Evolutionary conservation across 805 yeast genomes (phyloP), one percentile per base, ranked within the genome.

Genomic region (Suhomyces tanzawaensis): DNA sequence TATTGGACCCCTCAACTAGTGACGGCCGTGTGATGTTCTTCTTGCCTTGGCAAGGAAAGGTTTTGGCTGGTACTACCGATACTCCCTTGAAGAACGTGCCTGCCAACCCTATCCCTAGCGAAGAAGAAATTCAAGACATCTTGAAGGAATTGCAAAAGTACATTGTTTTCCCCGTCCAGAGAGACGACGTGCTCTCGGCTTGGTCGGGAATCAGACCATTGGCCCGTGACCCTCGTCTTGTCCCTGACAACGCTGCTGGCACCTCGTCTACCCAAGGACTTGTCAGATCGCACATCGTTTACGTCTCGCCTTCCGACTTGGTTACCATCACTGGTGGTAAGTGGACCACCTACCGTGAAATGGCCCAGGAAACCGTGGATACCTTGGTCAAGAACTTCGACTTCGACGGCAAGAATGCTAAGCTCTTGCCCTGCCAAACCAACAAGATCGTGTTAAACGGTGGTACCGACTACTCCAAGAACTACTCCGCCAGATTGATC

Each of bases 161-260:
- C 66, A 78, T 90, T 52, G 86, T 82, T 55, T 82, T 90, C 73
- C 88, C 88, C 31, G 95, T 90, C 32, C 76, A 84, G 58, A 78
- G 96, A 67, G 87, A 81, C 46, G 97, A 91, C 58, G 96, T 90
- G 29, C 72, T 85, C 49, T 84, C 93, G 56, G 96, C 97, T 32
- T 90, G 98, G 98, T 82, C 95, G 36, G 98, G 98, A 65, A 86
- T 90, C 55, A 79, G 98, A 64, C 98, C 98, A 9, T 77, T 90
- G 55, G 97, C 87, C 29, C 79, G 85, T 60, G 95, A 90, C 63
- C 90, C 90, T 42, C 67, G 79, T 45, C 61, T 61, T 42, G 57
- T 69, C 29, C 64, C 81, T 55, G 64, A 68, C 31, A 57, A 56
- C 14, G 57, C 45, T 22, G 62, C 64, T 13, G 57, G 62, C 21